Percentiles rank a stretch among this genome's conserved stretches.
Conservation (phyloP, 345 rosid species). For the Linum trigynum region DNA sequence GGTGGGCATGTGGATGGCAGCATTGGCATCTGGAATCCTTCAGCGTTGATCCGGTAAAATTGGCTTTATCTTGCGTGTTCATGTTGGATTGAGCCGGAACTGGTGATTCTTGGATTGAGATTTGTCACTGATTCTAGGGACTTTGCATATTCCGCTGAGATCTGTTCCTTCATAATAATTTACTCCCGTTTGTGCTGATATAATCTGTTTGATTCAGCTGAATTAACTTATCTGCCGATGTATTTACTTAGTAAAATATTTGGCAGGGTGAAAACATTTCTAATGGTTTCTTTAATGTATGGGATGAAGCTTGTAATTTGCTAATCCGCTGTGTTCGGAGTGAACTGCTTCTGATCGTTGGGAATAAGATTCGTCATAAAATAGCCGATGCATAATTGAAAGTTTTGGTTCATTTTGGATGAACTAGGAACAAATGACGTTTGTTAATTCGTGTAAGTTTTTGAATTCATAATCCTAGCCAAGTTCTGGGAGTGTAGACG, state of each 20-base stretch:
- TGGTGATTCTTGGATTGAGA: slow-evolving; percentile 6
- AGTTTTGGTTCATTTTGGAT: too few relatives aligned
- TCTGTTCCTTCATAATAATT: slow-evolving; percentile 3
- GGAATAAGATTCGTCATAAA: too few relatives aligned
- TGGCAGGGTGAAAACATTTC: not conserved
- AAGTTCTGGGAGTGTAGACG: too few relatives aligned
- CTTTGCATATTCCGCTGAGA: not conserved
- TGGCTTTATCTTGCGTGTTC: not conserved
- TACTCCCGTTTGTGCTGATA: not conserved
- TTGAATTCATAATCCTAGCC: too few relatives aligned
- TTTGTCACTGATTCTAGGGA: not conserved
- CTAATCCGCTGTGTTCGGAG: too few relatives aligned
- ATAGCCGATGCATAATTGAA: too few relatives aligned
- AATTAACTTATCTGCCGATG: not conserved
- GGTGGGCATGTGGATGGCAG: slow-evolving; percentile 94
- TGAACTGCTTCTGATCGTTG: too few relatives aligned
- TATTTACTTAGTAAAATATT: too few relatives aligned
- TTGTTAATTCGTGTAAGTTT: too few relatives aligned
- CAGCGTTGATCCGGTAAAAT: slow-evolving; percentile 57
- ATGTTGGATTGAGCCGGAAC: not conserved
- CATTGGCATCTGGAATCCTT: slow-evolving; percentile 87
- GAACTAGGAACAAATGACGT: too few relatives aligned
- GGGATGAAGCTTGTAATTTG: too few relatives aligned
- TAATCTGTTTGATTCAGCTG: not conserved
- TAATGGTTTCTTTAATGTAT: too few relatives aligned